Conservation (phyloP, 805 yeast genomes). For the Candida maris region DNA sequence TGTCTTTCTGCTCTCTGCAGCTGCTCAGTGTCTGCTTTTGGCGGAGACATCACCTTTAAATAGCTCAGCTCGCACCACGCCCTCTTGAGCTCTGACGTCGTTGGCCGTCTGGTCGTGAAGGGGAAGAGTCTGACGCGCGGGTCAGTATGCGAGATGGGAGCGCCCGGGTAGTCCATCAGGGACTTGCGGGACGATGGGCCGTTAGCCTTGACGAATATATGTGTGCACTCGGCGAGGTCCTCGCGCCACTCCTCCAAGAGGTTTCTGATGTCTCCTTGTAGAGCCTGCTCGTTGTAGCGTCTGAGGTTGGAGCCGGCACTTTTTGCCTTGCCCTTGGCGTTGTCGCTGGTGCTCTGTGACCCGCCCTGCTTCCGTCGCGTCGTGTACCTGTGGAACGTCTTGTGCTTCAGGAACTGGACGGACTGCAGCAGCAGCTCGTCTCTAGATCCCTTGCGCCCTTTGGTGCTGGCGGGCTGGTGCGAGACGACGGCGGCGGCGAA, state of each 20-base stretch:
- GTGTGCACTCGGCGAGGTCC: constrained; percentile 56
- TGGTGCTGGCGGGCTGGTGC: constrained; percentile 55
- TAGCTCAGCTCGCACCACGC: constrained; percentile 81
- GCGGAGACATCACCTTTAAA: constrained; percentile 50
- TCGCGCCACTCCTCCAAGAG: constrained; percentile 63
- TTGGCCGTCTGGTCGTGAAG: constrained; percentile 86
- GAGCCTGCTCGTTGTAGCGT: constrained; percentile 83
- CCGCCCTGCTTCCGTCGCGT: constrained; percentile 98
- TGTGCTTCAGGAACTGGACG: constrained; percentile 66
- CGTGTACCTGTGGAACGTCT: constrained; percentile 91
- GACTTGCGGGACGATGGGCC: constrained; percentile 65
- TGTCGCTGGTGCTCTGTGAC: constrained; percentile 88
- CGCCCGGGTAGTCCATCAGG: constrained; percentile 63
- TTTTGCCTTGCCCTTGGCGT: constrained; percentile 89
- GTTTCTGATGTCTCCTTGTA: constrained; percentile 72
- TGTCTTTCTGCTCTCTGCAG: constrained; percentile 29
- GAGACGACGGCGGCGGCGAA: constrained; percentile 93
- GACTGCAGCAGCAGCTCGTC: constrained; percentile 55
- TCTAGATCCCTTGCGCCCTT: constrained; percentile 51
- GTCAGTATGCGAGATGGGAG: constrained; percentile 51
- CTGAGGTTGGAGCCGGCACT: constrained; percentile 92
- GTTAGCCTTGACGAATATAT: constrained; percentile 76
- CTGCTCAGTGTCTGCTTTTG: constrained; percentile 38
- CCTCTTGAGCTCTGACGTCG: constrained; percentile 69
- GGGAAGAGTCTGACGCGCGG: constrained; percentile 69